phyloP scores from a whole-genome alignment of 2,329 filamentous ascomycete species.

The Fusarium armeniacum region DNA sequence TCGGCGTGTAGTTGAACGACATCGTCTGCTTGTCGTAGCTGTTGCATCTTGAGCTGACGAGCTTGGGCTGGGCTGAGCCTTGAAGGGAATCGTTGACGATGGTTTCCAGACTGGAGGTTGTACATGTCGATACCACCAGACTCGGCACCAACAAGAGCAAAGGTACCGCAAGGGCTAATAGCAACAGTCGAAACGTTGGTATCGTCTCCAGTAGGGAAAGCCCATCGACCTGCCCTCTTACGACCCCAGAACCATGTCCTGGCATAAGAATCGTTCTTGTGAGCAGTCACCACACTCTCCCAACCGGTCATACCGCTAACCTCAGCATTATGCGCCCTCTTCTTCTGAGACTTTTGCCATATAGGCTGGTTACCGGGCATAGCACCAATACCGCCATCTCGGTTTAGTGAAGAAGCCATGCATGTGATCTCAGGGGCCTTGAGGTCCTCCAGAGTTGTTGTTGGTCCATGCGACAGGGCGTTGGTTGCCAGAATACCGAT shows the following conservation, averaged over 20 bases:
- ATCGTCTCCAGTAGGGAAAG: constrained; percentile 86
- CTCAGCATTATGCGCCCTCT: constrained; percentile 75
- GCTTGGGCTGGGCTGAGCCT: constrained; percentile 82
- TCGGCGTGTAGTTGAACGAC: constrained; percentile 68
- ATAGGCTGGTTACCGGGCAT: constrained; percentile 82
- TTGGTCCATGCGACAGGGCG: constrained; percentile 70
- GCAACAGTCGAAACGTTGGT: constrained; percentile 88
- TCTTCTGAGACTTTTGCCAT: constrained; percentile 83
- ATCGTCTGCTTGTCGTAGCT: constrained; percentile 70
- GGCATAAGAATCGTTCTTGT: constrained; percentile 85
- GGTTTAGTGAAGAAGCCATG: constrained; percentile 91
- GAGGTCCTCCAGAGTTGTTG: constrained; percentile 77
- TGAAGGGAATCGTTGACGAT: constrained; percentile 89
- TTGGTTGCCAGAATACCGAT: constrained; percentile 75
- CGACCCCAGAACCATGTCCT: constrained; percentile 99
- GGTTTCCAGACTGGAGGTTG: constrained; percentile 93
- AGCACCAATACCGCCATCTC: constrained; percentile 93
- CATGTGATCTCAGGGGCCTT: constrained; percentile 94
- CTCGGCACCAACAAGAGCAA: constrained; percentile 89
- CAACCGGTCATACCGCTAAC: constrained; percentile 86
- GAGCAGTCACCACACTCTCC: constrained; percentile 96
- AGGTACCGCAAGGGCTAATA: constrained; percentile 92
- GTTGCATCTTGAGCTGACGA: constrained; percentile 78
- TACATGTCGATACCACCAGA: constrained; percentile 92
- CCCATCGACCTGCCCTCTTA: constrained; percentile 93